Evolutionary conservation across 2,329 filamentous ascomycete species (phyloP), one percentile per base, ranked within the genome.

Genomic region (Berkeleyomyces rouxiae): DNA sequence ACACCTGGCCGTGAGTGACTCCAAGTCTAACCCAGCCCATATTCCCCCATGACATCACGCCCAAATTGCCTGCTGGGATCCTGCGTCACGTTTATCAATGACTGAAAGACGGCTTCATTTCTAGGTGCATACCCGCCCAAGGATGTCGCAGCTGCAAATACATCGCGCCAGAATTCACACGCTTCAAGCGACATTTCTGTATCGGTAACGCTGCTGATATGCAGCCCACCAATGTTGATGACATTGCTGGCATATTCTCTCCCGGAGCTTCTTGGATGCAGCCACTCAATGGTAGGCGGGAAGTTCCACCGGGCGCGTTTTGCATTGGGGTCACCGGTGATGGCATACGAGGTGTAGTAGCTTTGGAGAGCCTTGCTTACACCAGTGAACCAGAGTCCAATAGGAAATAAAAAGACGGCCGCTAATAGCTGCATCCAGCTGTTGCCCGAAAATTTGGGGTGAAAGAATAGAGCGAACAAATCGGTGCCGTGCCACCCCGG

Each of bases 401-500:
- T 58, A 13, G 70, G 69, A 2, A 72, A 69, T 5, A 70, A 65
- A 33, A 72, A 66, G 42, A 71, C 63, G 7, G 66, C 57, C 0
- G 66, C 67, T 4, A 71, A 61, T 42, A 68, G 65, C 44, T 69
- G 66, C 39, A 68, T 63, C 63, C 69, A 68, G 40, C 63, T 67
- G 33, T 69, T 67, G 40, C 70, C 62, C 6, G 69, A 68, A 42
- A 73, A 63, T 37, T 69, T 66, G 2, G 70, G 64, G 60, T 72
- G 71, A 69, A 72, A 76, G 67, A 77, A 77, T 2, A 72, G 71
- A 13, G 74, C 70, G 4, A 76, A 65, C 4, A 77, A 67, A 63
- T 77, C 75, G 6, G 70, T 69, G 6, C 69, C 75, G 65, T 77
- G 75, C 55, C 71, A 69, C 4, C 72, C 74, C 0, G 74, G 74